These are phyloP conservation scores for Aspergillus versicolor DNA, from an alignment of 2,329 filamentous ascomycete genomes.

Conservation along the genomic window DNA sequence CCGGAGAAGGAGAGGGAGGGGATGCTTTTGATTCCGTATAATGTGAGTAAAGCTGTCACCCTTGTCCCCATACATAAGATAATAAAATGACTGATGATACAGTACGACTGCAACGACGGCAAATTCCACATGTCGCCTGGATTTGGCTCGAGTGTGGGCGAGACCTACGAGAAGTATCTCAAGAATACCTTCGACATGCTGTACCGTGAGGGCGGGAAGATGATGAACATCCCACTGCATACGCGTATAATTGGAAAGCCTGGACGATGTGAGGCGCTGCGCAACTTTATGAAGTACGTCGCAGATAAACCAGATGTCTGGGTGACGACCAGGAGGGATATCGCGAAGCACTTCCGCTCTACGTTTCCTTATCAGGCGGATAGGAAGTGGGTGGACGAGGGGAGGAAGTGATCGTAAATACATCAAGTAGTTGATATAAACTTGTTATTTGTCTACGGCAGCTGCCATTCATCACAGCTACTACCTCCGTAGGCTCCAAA, in stretches of 20 bases:
- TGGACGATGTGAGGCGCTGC: constrained; percentile 51
- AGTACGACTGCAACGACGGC: constrained; percentile 50
- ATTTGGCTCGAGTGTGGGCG: constrained; percentile 42
- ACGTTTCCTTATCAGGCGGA: too few relatives aligned
- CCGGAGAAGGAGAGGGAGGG: constrained; percentile 41
- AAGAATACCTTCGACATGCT: constrained; percentile 54
- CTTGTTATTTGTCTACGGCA: too few relatives aligned
- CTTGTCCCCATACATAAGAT: too few relatives aligned
- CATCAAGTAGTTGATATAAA: too few relatives aligned
- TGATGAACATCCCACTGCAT: constrained; percentile 59
- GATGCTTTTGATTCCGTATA: constrained; percentile 11
- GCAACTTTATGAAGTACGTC: constrained; percentile 23
- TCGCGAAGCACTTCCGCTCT: constrained; percentile 35
- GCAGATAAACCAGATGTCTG: constrained; percentile 47
- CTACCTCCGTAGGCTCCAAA: too few relatives aligned
- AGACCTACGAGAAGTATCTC: constrained; percentile 41
- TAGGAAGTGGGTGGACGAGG: too few relatives aligned
- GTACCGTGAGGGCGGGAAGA: constrained; percentile 55
- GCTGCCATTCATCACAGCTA: too few relatives aligned
- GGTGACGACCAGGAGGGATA: constrained; percentile 45
- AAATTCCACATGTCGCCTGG: constrained; percentile 47
- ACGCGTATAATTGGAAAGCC: constrained; percentile 55
- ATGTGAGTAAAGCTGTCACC: neutral
- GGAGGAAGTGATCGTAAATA: too few relatives aligned
- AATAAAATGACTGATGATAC: too few relatives aligned